These are phyloP conservation scores for Cenchrus fungigraminus DNA, from an alignment of 176 grass and related monocot genomes.

Conservation along the genomic window DNA sequence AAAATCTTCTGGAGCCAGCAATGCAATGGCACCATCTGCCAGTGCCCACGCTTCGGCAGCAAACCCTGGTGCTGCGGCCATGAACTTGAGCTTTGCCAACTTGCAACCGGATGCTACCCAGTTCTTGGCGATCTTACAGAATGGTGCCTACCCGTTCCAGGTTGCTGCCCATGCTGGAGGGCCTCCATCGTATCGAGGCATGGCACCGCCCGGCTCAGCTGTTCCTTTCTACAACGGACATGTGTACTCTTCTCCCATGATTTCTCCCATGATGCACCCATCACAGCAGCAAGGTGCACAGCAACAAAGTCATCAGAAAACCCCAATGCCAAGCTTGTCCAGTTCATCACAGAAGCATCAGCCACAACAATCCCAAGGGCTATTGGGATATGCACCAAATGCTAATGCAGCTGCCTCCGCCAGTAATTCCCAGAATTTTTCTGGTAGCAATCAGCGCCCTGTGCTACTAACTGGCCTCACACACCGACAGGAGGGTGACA, in stretches of 20 bases:
- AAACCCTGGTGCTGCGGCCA: conserved; percentile 51
- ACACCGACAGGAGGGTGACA: conserved; percentile 62
- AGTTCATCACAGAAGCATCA: conserved; percentile 80
- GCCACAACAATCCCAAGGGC: conserved; percentile 60
- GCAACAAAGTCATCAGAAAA: conserved; percentile 75
- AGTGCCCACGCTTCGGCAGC: conserved; percentile 38
- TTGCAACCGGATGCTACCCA: conserved; percentile 69
- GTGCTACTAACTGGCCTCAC: conserved; percentile 41
- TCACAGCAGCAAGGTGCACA: conserved; percentile 65
- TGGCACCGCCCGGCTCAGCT: conserved; percentile 59
- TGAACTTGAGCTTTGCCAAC: conserved; percentile 93
- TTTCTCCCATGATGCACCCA: conserved; percentile 47
- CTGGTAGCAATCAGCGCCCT: conserved; percentile 51
- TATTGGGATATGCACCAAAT: conserved; percentile 53
- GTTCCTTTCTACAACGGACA: conserved; percentile 92
- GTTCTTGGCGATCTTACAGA: conserved; percentile 83
- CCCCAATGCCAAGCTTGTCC: conserved; percentile 51
- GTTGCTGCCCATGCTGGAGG: conserved; percentile 71
- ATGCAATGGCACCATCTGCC: conserved; percentile 46
- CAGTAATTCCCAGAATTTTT: conserved; percentile 54
- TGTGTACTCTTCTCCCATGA: conserved; percentile 80
- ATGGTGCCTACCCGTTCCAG: conserved; percentile 70
- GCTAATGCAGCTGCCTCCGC: conserved; percentile 40
- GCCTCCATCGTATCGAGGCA: conserved; percentile 69
- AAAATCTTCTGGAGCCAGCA: conserved; percentile 54